Evolutionary conservation across 805 yeast genomes (phyloP).

Genomic region (Monosporozyma aerobia): DNA sequence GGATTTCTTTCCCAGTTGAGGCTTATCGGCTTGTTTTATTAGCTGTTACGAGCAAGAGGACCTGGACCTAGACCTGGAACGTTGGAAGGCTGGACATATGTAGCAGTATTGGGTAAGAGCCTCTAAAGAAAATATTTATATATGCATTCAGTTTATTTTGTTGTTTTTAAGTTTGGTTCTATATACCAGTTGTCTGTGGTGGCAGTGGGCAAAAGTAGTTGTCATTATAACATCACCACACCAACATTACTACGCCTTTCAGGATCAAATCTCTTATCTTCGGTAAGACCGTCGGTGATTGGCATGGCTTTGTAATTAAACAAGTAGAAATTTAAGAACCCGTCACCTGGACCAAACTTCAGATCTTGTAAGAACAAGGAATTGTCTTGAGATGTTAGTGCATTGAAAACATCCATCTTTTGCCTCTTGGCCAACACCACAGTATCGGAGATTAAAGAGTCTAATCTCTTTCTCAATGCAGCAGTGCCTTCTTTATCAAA

Average conservation of each 20-base stretch:
- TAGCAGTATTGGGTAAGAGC: no score
- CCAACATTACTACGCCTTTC: slow-evolving; percentile 74
- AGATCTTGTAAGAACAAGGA: slow-evolving; percentile 68
- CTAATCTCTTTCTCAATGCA: slow-evolving; percentile 49
- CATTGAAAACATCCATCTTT: slow-evolving; percentile 86
- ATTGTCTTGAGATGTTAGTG: slow-evolving; percentile 85
- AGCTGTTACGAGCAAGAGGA: no score
- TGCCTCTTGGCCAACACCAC: slow-evolving; percentile 58
- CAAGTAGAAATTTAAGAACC: slow-evolving; percentile 78
- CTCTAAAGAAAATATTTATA: not conserved
- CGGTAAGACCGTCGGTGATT: slow-evolving; percentile 68
- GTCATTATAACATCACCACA: slow-evolving; percentile 63
- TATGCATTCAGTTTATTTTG: not conserved
- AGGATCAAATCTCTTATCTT: slow-evolving; percentile 42
- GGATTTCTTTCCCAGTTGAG: no score
- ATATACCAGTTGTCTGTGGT: not conserved
- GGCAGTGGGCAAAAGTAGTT: no score
- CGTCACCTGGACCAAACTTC: slow-evolving; percentile 92
- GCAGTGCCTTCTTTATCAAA: slow-evolving; percentile 34
- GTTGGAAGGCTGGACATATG: no score
- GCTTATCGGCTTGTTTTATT: no score
- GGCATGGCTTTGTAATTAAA: slow-evolving; percentile 85
- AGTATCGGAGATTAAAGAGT: slow-evolving; percentile 58
- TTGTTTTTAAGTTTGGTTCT: not conserved
- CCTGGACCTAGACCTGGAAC: no score